Percentiles rank a stretch among this genome's conserved stretches.
Evolutionary conservation across 139 green algal species (phyloP).

Genomic region (Ettlia oleoabundans): DNA sequence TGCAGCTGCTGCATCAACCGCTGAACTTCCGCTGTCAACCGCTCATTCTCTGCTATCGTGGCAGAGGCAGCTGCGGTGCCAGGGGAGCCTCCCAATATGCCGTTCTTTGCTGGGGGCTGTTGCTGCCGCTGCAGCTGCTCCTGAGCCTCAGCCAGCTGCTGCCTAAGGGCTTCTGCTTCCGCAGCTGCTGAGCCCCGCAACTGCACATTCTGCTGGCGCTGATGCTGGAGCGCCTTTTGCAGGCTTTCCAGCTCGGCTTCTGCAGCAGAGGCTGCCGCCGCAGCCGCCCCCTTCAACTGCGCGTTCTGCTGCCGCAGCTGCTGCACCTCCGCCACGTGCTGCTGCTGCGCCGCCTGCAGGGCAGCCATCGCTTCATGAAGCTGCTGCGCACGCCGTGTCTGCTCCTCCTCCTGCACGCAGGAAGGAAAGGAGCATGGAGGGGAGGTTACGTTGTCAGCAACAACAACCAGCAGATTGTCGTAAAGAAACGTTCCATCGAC

Average conservation of each 20-base stretch:
- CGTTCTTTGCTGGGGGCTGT: neutral
- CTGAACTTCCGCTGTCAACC: neutral
- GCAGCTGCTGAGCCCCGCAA: neutral
- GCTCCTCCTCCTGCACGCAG: slow-evolving; percentile 27
- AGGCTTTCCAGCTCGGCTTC: slow-evolving; percentile 14
- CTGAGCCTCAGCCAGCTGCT: neutral
- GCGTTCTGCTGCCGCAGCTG: slow-evolving; percentile 13
- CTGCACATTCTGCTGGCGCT: neutral
- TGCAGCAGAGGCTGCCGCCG: neutral
- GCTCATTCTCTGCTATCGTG: slow-evolving; percentile 5
- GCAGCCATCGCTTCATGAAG: slow-evolving; percentile 12
- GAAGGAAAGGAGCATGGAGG: no score
- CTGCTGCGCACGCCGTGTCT: slow-evolving; percentile 11
- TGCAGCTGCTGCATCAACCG: slow-evolving; percentile 2
- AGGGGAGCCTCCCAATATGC: neutral
- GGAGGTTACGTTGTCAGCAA: no score
- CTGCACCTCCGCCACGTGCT: neutral
- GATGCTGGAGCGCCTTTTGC: neutral
- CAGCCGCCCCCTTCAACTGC: slow-evolving; percentile 3
- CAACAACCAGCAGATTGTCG: no score
- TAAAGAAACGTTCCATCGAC: no score
- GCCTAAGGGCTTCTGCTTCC: neutral
- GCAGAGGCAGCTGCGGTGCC: neutral
- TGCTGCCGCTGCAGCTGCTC: neutral
- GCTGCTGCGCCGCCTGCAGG: neutral